Conservation (phyloP, 495 filamentous ascomycete species). For the Aspergillus hancockii region DNA sequence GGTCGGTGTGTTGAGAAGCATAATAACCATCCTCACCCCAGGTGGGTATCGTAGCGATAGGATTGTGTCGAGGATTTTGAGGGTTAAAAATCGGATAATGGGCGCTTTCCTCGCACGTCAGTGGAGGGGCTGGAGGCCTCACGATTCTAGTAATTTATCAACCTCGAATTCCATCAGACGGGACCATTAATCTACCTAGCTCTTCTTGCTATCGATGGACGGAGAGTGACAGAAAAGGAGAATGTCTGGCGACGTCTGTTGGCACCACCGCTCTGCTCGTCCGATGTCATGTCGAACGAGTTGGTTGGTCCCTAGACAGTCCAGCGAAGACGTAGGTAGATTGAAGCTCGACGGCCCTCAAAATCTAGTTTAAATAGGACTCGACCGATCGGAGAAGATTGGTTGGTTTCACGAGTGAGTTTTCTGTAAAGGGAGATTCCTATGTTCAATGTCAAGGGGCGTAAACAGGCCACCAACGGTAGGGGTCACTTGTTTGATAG, state of each 20-base stretch:
- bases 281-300: slow-evolving; percentile 14
- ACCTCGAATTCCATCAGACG: neutral
- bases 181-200: slow-evolving; percentile 20
- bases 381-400: neutral
- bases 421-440: too few relatives aligned
- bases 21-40: slow-evolving; percentile 16
- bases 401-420: neutral
- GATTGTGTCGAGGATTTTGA: slow-evolving; percentile 38
- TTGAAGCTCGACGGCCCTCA: neutral
- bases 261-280: slow-evolving; percentile 6
- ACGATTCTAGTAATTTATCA: slow-evolving; percentile 10
- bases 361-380: neutral
- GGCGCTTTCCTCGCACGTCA: slow-evolving; percentile 32
- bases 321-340: neutral
- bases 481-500: neutral
- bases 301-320: neutral
- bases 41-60: slow-evolving; percentile 8
- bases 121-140: slow-evolving; percentile 16
- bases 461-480: neutral
- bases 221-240: slow-evolving; percentile 23
- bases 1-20: slow-evolving; percentile 14
- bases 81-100: slow-evolving; percentile 43
- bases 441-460: neutral
- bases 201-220: slow-evolving; percentile 19
- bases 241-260: slow-evolving; percentile 16